Percentiles rank a stretch among this genome's conserved stretches.
phyloP scores from a whole-genome alignment of 169 alveolate species.

The Plasmodium gonderi region DNA sequence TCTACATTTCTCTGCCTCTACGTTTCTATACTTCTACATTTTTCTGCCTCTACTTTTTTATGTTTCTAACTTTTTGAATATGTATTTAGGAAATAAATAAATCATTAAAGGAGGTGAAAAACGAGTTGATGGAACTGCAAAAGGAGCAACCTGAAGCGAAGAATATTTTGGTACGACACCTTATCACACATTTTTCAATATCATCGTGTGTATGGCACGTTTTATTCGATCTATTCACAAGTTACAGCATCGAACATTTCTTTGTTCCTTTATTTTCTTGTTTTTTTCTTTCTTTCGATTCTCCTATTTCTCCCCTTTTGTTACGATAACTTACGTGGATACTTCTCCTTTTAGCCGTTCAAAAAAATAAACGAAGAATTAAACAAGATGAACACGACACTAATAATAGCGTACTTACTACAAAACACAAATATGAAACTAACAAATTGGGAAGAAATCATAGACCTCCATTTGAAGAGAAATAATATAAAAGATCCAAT shows the following conservation, averaged over 20 bases:
- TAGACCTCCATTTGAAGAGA: slow-evolving; percentile 40
- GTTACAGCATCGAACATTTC: background rate
- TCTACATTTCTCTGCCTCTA: too few species aligned
- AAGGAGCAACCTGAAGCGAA: slow-evolving; percentile 46
- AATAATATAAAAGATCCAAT: slow-evolving; percentile 30
- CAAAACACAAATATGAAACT: slow-evolving; percentile 72
- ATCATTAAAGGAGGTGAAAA: slow-evolving; percentile 60
- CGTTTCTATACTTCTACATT: too few species aligned
- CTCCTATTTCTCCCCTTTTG: background rate
- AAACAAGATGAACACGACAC: slow-evolving; percentile 61
- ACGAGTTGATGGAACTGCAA: slow-evolving; percentile 43
- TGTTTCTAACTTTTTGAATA: background rate
- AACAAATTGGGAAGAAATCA: slow-evolving; percentile 62
- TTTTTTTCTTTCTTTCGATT: background rate
- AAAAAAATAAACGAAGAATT: slow-evolving; percentile 70
- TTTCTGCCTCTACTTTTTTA: background rate
- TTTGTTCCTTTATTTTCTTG: background rate
- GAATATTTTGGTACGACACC: slow-evolving; percentile 24
- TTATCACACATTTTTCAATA: background rate
- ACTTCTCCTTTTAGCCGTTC: slow-evolving; percentile 45
- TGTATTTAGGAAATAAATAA: slow-evolving; percentile 53
- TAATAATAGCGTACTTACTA: slow-evolving; percentile 42
- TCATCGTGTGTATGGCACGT: too few species aligned
- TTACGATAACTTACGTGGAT: background rate
- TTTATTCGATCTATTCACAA: background rate